These are phyloP conservation scores for Salisapilia sapeloensis DNA, from an alignment of 352 stramenopile species.

Conservation along the genomic window DNA sequence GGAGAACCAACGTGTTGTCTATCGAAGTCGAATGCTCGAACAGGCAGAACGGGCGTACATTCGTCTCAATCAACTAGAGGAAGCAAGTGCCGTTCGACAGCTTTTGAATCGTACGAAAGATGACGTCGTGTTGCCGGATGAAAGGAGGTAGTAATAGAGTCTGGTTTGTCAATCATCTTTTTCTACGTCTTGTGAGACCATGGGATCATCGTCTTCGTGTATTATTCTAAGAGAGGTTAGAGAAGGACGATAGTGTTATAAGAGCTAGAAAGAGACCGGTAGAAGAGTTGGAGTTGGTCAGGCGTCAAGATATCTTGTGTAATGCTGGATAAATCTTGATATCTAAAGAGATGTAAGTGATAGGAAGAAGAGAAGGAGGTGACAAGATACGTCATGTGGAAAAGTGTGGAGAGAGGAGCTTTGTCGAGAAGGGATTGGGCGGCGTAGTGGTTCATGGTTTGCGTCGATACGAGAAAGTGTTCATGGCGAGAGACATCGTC, in stretches of 20 bases:
- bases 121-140: background rate
- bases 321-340: too few species aligned
- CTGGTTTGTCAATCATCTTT: background rate
- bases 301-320: too few species aligned
- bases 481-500: slow-evolving; percentile 67
- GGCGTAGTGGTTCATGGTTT: slow-evolving; percentile 35
- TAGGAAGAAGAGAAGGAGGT: too few species aligned
- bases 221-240: background rate
- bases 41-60: slow-evolving; percentile 32
- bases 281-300: too few species aligned
- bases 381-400: too few species aligned
- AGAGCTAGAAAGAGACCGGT: background rate
- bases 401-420: too few species aligned
- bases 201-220: background rate
- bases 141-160: background rate
- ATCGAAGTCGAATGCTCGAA: slow-evolving; percentile 39
- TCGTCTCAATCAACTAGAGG: slow-evolving; percentile 25
- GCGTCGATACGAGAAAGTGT: slow-evolving; percentile 49
- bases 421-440: slow-evolving; percentile 55
- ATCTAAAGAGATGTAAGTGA: too few species aligned
- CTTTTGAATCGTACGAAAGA: slow-evolving; percentile 9
- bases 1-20: slow-evolving; percentile 35
- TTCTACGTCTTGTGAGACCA: slow-evolving; percentile 1
- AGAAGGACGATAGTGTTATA: background rate
- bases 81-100: slow-evolving; percentile 38